Evolutionary conservation across 805 yeast species (phyloP).

Genomic region (Ogataea paradorogensis): DNA sequence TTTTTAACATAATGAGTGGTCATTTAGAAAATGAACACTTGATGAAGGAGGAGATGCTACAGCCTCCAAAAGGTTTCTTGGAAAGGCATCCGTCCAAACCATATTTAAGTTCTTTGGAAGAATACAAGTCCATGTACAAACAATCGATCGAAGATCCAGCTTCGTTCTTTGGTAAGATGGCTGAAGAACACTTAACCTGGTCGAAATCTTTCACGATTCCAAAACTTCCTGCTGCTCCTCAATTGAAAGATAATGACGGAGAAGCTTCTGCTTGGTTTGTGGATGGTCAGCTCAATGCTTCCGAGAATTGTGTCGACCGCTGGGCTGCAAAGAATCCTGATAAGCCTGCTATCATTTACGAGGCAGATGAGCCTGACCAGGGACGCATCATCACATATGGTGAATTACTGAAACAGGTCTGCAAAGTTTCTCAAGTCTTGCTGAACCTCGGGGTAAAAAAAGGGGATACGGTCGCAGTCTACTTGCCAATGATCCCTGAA

Average conservation of each 20-base stretch:
- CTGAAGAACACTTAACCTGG: conserved; percentile 51
- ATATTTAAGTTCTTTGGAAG: conserved; percentile 45
- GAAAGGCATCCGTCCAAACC: conserved; percentile 45
- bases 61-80: conserved; percentile 35
- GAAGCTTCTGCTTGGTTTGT: conserved; percentile 70
- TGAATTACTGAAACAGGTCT: conserved; percentile 67
- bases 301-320: conserved; percentile 79
- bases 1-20: conserved; percentile 2
- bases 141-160: conserved; percentile 57
- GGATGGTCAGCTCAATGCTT: conserved; percentile 76
- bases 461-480: conserved; percentile 85
- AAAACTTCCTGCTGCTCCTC: conserved; percentile 40
- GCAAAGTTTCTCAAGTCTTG: conserved; percentile 68
- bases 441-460: conserved; percentile 64
- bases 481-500: conserved; percentile 83
- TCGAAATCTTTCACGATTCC: conserved; percentile 46
- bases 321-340: conserved; percentile 71
- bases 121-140: conserved; percentile 47
- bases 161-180: conserved; percentile 53
- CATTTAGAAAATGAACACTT: conserved; percentile 34
- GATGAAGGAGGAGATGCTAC: conserved; percentile 28
- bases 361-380: conserved; percentile 74
- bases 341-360: conserved; percentile 73
- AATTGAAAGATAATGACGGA: conserved; percentile 47
- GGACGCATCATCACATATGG: conserved; percentile 64